Evolutionary conservation across 768 basidiomycete species (phyloP), one percentile per base, ranked within the genome.

Genomic region (Crepidotus variabilis): DNA sequence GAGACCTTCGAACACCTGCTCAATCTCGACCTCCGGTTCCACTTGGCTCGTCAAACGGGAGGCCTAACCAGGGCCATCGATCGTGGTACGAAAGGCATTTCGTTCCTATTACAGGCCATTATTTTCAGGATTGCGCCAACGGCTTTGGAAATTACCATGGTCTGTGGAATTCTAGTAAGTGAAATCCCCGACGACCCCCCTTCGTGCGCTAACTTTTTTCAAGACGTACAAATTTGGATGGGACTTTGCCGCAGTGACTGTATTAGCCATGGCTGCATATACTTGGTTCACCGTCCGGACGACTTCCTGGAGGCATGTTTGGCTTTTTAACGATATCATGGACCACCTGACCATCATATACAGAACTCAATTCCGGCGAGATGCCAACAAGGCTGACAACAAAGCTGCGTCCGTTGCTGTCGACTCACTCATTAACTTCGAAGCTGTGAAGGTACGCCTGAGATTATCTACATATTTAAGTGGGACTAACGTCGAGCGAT

Each of bases 41-140:
- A 99, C 65, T 78, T 98, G 28, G 85, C 88, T 16, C 74, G 96
- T 34, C 96, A 98, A 67, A 99, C 97, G 0, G 97, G 97, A 23
- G 97, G 97, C 1, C 78, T 99, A 47, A 98, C 94, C 1, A 77
- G 97, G 45, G 97, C 97, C 4, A 98, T 99, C 61, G 97, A 99
- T 68, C 82, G 97, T 13, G 97, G 97, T 32, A 98, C 97, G 32
- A 99, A 98, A 94, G 97, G 97, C 35, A 98, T 99, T 57, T 92
- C 94, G 0, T 99, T 99, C 72, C 81, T 98, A 22, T 74, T 99
- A 4, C 92, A 92, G 59, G 90, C 96, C 0, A 85, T 98, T 39
- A 79, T 98, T 7, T 98, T 98, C 68, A 90, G 97, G 16, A 92
- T 99, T 47, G 89, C 89, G 0, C 97, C 97, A 0, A 99, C 97